A percentile compares a stretch with the other conserved stretches of the same genome.
phyloP scores from a whole-genome alignment of 2,329 filamentous ascomycete genomes.

The Apiospora koreana region DNA sequence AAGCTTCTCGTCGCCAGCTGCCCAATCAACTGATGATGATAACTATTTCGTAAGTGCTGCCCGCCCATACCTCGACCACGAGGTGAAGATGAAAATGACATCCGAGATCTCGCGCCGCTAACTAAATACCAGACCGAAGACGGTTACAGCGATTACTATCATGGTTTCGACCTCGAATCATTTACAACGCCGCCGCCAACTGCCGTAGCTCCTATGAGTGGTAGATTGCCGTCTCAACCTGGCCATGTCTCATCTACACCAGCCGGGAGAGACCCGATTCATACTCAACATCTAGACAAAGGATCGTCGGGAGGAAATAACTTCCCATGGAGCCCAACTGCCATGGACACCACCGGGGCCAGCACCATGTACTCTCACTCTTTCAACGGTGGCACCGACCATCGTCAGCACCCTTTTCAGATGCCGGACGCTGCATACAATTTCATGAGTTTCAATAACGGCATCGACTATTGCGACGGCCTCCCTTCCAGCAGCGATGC shows the following conservation, averaged over 20 bases:
- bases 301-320: constrained; percentile 27
- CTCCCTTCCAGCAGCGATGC: background rate
- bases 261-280: constrained; percentile 30
- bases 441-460: background rate
- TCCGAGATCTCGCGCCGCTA: background rate
- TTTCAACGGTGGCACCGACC: background rate
- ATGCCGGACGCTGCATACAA: background rate
- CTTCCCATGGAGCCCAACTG: constrained; percentile 21
- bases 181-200: constrained; percentile 20
- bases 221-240: constrained; percentile 9
- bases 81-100: background rate
- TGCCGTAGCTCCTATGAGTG: constrained; percentile 24
- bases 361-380: constrained; percentile 1
- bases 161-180: constrained; percentile 19
- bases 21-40: background rate
- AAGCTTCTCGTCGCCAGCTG: background rate
- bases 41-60: background rate
- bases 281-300: constrained; percentile 29
- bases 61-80: background rate
- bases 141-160: constrained; percentile 20
- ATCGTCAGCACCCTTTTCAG: background rate
- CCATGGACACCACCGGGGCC: background rate
- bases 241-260: constrained; percentile 31
- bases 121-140: constrained; percentile 26
- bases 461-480: constrained; percentile 2